phyloP scores from a whole-genome alignment of 495 filamentous ascomycete species.

The Penicillium ochrochloron region DNA sequence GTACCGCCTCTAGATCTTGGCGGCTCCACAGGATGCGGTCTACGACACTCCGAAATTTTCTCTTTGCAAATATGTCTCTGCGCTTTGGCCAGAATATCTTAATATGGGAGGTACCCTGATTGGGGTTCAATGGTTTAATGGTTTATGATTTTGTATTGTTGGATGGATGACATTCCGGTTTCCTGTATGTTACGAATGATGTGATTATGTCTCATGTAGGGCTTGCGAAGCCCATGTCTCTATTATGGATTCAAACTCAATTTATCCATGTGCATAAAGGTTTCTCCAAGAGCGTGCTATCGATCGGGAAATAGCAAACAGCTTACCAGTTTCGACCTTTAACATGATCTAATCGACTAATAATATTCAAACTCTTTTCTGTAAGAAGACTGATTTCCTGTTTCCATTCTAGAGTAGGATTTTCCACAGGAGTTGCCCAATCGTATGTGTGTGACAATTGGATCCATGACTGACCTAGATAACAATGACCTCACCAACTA shows the following conservation, averaged over 20 bases:
- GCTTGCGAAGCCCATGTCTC: background rate
- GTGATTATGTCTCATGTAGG: constrained; percentile 11
- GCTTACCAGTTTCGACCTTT: background rate
- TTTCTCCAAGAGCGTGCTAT: background rate
- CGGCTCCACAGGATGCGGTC: background rate
- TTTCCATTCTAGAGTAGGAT: too few relatives aligned
- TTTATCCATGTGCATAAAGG: background rate
- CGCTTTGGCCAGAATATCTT: background rate
- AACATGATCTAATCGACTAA: too few relatives aligned
- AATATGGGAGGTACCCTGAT: background rate
- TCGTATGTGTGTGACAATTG: background rate
- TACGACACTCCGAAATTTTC: background rate
- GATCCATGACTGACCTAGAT: background rate
- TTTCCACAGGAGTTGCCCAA: background rate
- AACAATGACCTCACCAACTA: background rate
- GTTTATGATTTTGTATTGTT: background rate
- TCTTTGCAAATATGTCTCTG: constrained; percentile 1
- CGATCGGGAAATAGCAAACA: background rate
- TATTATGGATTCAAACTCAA: background rate
- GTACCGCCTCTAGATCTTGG: constrained; percentile 11
- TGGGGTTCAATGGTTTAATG: background rate
- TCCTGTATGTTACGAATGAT: background rate
- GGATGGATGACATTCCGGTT: background rate
- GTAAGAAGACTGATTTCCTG: too few relatives aligned
- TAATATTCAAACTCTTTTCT: too few relatives aligned